These are phyloP conservation scores for Saccharomycopsis lassenensis DNA, from an alignment of 805 yeast species.

Conservation along the genomic window DNA sequence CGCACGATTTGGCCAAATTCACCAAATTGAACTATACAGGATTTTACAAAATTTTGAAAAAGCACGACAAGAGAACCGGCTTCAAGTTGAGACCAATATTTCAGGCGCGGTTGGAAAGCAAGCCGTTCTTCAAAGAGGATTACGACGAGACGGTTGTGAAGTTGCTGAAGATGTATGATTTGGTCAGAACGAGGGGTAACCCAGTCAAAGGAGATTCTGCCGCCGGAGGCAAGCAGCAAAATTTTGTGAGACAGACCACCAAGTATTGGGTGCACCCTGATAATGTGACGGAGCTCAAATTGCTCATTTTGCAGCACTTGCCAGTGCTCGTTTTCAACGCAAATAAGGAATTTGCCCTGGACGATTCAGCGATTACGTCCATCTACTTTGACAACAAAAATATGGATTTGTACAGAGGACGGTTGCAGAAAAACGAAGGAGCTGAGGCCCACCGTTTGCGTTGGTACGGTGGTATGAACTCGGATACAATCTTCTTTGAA, in stretches of 20 bases:
- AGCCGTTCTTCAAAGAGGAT: slow-evolving; percentile 93
- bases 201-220: slow-evolving; percentile 91
- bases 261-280: slow-evolving; percentile 99
- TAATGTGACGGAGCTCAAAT: slow-evolving; percentile 90
- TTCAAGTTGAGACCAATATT: slow-evolving; percentile 82
- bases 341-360: slow-evolving; percentile 88
- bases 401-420: slow-evolving; percentile 86
- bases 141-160: slow-evolving; percentile 84
- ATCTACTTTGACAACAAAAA: slow-evolving; percentile 87
- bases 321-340: slow-evolving; percentile 96
- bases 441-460: slow-evolving; percentile 97
- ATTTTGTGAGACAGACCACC: slow-evolving; percentile 96
- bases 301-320: slow-evolving; percentile 83
- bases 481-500: slow-evolving; percentile 89
- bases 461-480: slow-evolving; percentile 98
- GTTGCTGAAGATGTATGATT: slow-evolving; percentile 77
- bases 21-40: slow-evolving; percentile 93
- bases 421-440: slow-evolving; percentile 94
- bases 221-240: slow-evolving; percentile 98
- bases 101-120: slow-evolving; percentile 84
- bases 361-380: slow-evolving; percentile 94
- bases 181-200: slow-evolving; percentile 92
- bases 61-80: slow-evolving; percentile 85
- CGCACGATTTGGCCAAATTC: slow-evolving; percentile 91
- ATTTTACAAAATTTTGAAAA: slow-evolving; percentile 90